Percentiles rank a stretch among this genome's conserved stretches.
These are phyloP conservation scores for Pestalotiopsis sp. DNA, from an alignment of 2,329 filamentous ascomycete species.

Conservation along the genomic window DNA sequence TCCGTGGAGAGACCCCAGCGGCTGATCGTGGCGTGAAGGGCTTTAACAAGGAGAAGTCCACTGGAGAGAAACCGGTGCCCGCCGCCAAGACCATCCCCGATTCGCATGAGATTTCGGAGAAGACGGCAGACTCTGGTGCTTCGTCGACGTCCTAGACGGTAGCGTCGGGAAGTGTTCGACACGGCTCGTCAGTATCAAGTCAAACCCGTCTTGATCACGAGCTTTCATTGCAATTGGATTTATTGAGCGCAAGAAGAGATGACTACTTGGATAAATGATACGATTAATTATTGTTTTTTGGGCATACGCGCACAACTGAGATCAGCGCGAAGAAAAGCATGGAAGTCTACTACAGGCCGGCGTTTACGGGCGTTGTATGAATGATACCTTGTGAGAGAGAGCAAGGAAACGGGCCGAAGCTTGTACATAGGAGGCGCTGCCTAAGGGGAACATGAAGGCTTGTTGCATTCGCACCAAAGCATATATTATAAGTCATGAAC, in stretches of 20 bases:
- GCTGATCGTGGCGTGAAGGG: conserved; percentile 19
- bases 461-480: not conserved
- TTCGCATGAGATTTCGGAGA: not conserved
- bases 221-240: not conserved
- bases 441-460: not conserved
- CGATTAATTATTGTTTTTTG: not conserved
- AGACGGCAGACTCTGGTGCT: conserved; percentile 2
- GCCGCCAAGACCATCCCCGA: not conserved
- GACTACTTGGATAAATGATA: not conserved
- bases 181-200: not conserved
- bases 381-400: not conserved
- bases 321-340: not conserved
- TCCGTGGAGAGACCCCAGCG: conserved; percentile 34
- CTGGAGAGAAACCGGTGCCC: not conserved
- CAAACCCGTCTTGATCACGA: not conserved
- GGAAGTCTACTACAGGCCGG: not conserved
- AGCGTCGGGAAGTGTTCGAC: not conserved
- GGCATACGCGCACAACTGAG: not conserved
- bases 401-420: not conserved
- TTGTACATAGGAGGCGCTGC: not conserved
- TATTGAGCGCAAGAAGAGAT: conserved; percentile 2
- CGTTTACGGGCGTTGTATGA: not conserved
- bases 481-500: too few species aligned
- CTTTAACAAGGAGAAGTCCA: conserved; percentile 18
- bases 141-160: not conserved